These are phyloP conservation scores for Salix suchowensis DNA, from an alignment of 345 rosid species.

Conservation along the genomic window DNA sequence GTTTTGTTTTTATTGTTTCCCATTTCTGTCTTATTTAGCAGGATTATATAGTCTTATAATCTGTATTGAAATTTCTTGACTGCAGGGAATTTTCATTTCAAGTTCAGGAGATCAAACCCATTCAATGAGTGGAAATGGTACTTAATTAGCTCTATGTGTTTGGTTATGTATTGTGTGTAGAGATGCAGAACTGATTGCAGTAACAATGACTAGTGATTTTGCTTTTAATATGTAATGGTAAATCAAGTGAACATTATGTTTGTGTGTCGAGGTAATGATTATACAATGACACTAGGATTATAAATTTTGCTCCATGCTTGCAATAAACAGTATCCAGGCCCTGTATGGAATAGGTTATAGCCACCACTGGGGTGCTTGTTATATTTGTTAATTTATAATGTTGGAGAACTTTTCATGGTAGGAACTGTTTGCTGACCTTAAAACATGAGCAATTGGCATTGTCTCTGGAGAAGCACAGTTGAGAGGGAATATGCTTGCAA, in stretches of 20 bases:
- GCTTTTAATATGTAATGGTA: background rate
- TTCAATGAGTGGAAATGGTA: slow-evolving; percentile 91
- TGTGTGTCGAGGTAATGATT: background rate
- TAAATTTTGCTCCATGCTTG: background rate
- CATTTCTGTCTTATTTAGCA: slow-evolving; percentile 2
- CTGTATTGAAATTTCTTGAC: background rate
- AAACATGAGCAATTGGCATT: background rate
- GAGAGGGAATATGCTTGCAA: background rate
- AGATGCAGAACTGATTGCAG: background rate
- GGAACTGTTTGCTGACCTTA: background rate
- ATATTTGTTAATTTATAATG: background rate
- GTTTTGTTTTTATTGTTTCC: slow-evolving; percentile 30
- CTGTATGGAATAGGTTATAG: background rate
- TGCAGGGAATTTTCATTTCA: slow-evolving; percentile 74
- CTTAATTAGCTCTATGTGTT: slow-evolving; percentile 1
- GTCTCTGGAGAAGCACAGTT: background rate
- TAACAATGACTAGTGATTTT: background rate
- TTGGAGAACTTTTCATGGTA: background rate
- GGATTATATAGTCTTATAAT: background rate
- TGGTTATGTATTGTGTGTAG: background rate
- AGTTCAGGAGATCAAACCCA: slow-evolving; percentile 86
- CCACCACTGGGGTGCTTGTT: background rate
- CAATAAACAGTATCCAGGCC: background rate
- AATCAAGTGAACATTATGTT: background rate
- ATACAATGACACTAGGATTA: background rate